These are phyloP conservation scores for Rhizoclosmatium globosum DNA, from an alignment of 192 early-diverging fungal species.

Conservation along the genomic window DNA sequence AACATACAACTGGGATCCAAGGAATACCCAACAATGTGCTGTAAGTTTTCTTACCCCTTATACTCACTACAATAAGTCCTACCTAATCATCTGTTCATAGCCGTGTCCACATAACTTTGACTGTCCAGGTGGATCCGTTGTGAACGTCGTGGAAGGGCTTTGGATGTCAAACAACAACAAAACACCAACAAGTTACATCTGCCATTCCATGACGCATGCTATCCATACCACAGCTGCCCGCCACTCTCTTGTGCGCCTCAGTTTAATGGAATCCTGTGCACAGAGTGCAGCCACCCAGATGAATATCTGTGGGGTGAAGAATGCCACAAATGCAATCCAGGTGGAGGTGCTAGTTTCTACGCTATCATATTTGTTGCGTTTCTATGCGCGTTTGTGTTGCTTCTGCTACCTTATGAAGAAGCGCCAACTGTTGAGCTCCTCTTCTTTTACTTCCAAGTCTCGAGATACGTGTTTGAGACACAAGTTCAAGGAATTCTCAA, in stretches of 20 bases:
- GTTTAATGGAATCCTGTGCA: conserved; percentile 34
- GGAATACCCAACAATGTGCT: too few species aligned
- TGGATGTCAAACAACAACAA: conserved; percentile 7
- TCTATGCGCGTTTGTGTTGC: background rate
- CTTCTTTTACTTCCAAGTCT: conserved; percentile 41
- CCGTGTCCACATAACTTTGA: background rate
- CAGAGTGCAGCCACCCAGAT: conserved; percentile 21
- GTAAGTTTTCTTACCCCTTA: too few species aligned
- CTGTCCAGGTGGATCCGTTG: conserved; percentile 24
- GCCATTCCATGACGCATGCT: conserved; percentile 21
- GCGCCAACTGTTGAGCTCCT: conserved; percentile 34
- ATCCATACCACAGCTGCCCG: background rate
- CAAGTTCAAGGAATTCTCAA: background rate
- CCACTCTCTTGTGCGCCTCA: background rate
- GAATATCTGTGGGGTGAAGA: background rate
- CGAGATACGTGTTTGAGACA: conserved; percentile 18
- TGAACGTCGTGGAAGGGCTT: conserved; percentile 8
- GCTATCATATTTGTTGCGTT: conserved; percentile 4
- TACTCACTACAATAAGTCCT: too few species aligned
- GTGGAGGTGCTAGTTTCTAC: conserved; percentile 7
- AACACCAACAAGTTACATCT: conserved; percentile 15
- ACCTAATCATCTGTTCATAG: background rate
- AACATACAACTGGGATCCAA: conserved; percentile 20
- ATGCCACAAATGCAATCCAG: conserved; percentile 15
- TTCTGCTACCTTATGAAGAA: conserved; percentile 24